These are phyloP conservation scores for Jamesozyma lodderae DNA, from an alignment of 805 yeast genomes.

Conservation along the genomic window DNA sequence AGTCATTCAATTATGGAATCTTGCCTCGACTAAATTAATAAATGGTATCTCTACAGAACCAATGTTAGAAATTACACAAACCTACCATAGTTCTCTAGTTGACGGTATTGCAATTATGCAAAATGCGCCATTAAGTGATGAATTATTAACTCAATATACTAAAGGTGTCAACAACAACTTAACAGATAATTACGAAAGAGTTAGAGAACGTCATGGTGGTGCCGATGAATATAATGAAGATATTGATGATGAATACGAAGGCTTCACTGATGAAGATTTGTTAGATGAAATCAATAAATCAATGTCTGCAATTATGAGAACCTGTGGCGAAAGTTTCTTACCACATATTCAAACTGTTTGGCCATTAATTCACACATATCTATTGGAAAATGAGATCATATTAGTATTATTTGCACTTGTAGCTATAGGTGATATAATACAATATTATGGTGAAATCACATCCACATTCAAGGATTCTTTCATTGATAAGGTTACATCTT, in stretches of 20 bases:
- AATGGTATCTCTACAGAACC: constrained; percentile 69
- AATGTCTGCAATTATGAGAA: constrained; percentile 60
- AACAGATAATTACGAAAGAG: constrained; percentile 59
- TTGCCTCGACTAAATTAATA: constrained; percentile 57
- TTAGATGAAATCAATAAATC: constrained; percentile 78
- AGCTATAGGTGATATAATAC: constrained; percentile 70
- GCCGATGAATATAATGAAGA: constrained; percentile 88
- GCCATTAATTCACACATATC: constrained; percentile 49
- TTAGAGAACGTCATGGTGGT: constrained; percentile 59
- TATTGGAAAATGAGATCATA: constrained; percentile 59
- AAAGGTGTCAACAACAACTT: constrained; percentile 52
- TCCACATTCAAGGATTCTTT: constrained; percentile 56
- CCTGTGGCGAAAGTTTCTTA: constrained; percentile 47
- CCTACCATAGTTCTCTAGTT: constrained; percentile 64
- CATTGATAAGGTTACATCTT: constrained; percentile 53
- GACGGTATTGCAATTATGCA: constrained; percentile 62
- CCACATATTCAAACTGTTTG: constrained; percentile 55
- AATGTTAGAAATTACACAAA: constrained; percentile 69
- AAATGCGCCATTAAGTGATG: constrained; percentile 45
- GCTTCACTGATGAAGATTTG: constrained; percentile 81
- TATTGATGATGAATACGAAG: constrained; percentile 73
- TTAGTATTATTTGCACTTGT: constrained; percentile 71
- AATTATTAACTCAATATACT: constrained; percentile 48
- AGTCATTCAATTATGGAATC: constrained; percentile 61
- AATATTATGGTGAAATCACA: constrained; percentile 65